These are phyloP conservation scores for Penicillium verhagenii DNA, from an alignment of 495 filamentous ascomycete species.

Conservation along the genomic window DNA sequence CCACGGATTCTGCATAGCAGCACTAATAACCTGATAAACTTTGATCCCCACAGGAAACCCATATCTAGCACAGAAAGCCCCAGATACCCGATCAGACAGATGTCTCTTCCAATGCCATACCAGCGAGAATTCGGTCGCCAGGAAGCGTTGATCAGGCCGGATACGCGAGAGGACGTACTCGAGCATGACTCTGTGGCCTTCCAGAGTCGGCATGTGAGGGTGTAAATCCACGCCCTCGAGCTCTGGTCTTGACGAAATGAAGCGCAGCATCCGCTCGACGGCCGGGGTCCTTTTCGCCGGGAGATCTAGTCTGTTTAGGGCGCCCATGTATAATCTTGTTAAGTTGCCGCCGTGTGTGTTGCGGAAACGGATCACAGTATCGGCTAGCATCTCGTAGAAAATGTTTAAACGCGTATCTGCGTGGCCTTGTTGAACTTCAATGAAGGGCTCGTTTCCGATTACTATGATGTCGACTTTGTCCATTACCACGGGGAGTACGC, in stretches of 20 bases:
- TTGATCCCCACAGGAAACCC: not conserved
- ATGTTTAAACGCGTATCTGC: not conserved
- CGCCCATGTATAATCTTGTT: constrained; percentile 14
- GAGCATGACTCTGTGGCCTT: constrained; percentile 9
- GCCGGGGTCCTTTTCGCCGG: constrained; percentile 9
- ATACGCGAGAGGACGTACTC: constrained; percentile 7
- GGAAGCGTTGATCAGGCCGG: constrained; percentile 13
- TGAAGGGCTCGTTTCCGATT: constrained; percentile 18
- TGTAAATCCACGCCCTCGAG: constrained; percentile 14
- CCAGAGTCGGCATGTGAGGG: constrained; percentile 7
- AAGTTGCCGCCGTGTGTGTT: not conserved
- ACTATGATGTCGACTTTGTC: constrained; percentile 12
- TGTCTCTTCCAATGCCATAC: constrained; percentile 15
- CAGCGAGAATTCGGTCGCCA: constrained; percentile 14
- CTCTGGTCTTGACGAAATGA: constrained; percentile 8
- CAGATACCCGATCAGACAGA: not conserved
- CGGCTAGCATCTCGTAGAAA: constrained; percentile 11
- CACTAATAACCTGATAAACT: constrained; percentile 7
- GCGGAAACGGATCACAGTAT: constrained; percentile 5
- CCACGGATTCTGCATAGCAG: constrained; percentile 3
- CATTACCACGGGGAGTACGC: constrained; percentile 6
- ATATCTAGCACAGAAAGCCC: constrained; percentile 5
- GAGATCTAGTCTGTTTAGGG: constrained; percentile 12
- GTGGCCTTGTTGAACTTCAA: constrained; percentile 8
- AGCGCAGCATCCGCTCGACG: constrained; percentile 7